phyloP scores from a whole-genome alignment of 1,284 basidiomycete species.

The Sporisorium scitamineum region DNA sequence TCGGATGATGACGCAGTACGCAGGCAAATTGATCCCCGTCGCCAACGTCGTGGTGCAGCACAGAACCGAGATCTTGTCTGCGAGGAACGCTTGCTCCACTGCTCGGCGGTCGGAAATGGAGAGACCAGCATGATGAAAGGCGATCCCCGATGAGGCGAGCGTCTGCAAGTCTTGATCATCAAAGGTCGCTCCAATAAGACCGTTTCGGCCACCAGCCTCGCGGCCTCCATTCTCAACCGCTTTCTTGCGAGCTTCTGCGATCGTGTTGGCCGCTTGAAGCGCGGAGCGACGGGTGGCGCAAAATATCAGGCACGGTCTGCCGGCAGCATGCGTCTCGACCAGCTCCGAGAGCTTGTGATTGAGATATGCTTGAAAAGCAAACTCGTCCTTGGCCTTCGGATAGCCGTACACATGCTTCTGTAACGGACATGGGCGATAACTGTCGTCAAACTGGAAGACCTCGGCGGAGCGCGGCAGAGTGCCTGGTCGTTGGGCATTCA shows the following conservation, averaged over 20 bases:
- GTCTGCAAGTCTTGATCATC: slow-evolving; percentile 41
- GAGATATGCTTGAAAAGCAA: slow-evolving; percentile 79
- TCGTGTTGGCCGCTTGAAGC: slow-evolving; percentile 76
- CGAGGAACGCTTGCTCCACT: slow-evolving; percentile 79
- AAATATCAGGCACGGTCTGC: slow-evolving; percentile 56
- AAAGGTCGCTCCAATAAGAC: slow-evolving; percentile 28
- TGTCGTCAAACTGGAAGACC: slow-evolving; percentile 56
- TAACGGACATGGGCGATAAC: slow-evolving; percentile 57
- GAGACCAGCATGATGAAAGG: slow-evolving; percentile 87
- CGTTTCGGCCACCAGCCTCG: slow-evolving; percentile 7
- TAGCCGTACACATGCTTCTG: slow-evolving; percentile 67
- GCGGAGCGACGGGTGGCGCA: slow-evolving; percentile 72
- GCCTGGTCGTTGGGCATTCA: neutral
- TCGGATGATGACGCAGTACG: slow-evolving; percentile 65
- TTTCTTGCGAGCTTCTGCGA: slow-evolving; percentile 76
- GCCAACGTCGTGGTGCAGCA: slow-evolving; percentile 77
- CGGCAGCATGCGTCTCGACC: slow-evolving; percentile 47
- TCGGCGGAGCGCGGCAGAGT: slow-evolving; percentile 15
- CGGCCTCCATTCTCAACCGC: slow-evolving; percentile 29
- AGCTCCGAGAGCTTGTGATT: slow-evolving; percentile 80
- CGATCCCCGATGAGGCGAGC: slow-evolving; percentile 74
- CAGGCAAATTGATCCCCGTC: slow-evolving; percentile 82
- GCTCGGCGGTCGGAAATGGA: slow-evolving; percentile 78
- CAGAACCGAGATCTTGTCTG: slow-evolving; percentile 72
- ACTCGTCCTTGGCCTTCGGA: slow-evolving; percentile 78